These are phyloP conservation scores for Meyerozyma carpophila DNA, from an alignment of 1,139 yeast species.

Conservation along the genomic window DNA sequence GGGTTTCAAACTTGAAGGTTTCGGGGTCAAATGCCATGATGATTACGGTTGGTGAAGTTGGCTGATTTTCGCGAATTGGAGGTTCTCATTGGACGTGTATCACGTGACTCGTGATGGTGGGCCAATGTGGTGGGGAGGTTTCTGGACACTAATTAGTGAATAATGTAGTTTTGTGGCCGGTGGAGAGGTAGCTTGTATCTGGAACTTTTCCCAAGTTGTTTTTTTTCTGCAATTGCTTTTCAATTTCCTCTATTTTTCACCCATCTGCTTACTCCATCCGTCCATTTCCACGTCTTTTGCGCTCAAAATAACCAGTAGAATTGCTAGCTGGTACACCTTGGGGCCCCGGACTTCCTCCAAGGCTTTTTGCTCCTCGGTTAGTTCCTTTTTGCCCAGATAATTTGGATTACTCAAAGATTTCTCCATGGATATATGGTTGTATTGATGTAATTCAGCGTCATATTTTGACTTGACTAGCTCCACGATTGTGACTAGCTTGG, in stretches of 20 bases:
- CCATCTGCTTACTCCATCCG: background rate
- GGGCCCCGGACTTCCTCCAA: slow-evolving; percentile 1
- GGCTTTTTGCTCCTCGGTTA: background rate
- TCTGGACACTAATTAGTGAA: too few species aligned
- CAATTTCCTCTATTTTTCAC: too few species aligned
- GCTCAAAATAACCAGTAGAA: background rate
- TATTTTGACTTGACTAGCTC: background rate
- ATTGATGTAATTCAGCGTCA: background rate
- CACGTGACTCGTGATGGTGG: background rate
- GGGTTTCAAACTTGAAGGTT: slow-evolving; percentile 62
- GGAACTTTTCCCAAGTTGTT: too few species aligned
- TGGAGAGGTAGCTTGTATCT: too few species aligned
- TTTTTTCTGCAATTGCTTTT: too few species aligned
- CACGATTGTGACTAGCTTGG: background rate
- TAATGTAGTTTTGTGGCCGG: too few species aligned
- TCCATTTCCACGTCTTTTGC: background rate
- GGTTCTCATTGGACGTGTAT: slow-evolving; percentile 1
- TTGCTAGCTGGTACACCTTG: slow-evolving; percentile 2
- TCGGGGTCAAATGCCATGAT: slow-evolving; percentile 43
- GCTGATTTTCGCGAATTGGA: slow-evolving; percentile 1
- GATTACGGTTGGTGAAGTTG: slow-evolving; percentile 5
- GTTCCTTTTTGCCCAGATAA: background rate
- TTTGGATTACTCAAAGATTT: background rate
- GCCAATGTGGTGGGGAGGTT: background rate
- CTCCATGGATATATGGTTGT: background rate